Base-by-base conservation (phyloP, 495 filamentous ascomycete genomes). In the Halenospora varia region DNA sequence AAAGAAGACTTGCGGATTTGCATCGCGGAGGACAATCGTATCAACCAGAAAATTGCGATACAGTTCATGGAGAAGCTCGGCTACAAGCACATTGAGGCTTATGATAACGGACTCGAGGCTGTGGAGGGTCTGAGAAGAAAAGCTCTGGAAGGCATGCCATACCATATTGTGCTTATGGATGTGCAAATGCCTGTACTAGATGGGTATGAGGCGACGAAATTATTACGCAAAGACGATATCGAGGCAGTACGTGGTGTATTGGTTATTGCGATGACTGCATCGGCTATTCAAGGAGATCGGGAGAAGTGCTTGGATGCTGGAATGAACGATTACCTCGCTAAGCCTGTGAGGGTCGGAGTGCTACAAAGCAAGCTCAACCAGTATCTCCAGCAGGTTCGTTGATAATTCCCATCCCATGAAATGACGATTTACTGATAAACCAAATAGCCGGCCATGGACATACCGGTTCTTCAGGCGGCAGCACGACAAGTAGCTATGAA, bases 271-370 rank as follows among this genome's bases (percentile, higher is more conserved):
- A 96, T 96, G 92, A 96, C 92, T 2, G 92, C 92, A 2, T 88
- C 83, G 51, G 92, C 92, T 15, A 96, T 96, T 61, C 87, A 90
- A 66, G 92, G 92, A 39, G 92, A 96, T 62, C 79, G 90, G 24
- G 92, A 96, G 70, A 95, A 92, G 69, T 96, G 92, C 63, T 75
- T 96, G 15, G 89, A 90, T 23, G 88, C 90, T 0, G 92, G 92
- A 24, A 96, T 96, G 92, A 96, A 96, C 71, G 90, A 96, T 60
- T 96, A 96, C 59, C 82, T 96, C 3, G 90, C 92, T 22, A 96
- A 96, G 68, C 92, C 92, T 9, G 92, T 96, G 1, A 78, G 90
- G 51, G 84, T 81, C 15, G 82, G 83, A 20, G 76, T 91, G 45
- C 73, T 93, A 35, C 89, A 86, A 68, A 80, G 83, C 65, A 88